Evolutionary conservation across 2,329 filamentous ascomycete genomes (phyloP), one percentile per base, ranked within the genome.

Genomic region (Aspergillus viridinutans): DNA sequence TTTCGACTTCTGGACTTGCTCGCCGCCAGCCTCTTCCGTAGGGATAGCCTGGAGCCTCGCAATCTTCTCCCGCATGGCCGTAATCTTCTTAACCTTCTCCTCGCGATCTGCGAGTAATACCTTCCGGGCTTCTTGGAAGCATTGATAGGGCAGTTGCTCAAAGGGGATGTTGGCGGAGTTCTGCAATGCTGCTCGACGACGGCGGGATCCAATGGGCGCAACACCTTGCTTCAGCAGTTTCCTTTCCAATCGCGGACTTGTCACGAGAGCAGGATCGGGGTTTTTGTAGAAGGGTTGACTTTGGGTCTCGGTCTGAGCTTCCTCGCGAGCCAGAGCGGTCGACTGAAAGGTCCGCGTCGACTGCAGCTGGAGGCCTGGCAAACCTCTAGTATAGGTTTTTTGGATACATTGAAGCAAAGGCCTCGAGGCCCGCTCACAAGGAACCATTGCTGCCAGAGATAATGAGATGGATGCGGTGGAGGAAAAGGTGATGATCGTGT

Each of bases 101-200:
- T 86, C 80, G 43, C 93, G 85, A 72, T 99, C 94, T 54, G 84
- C 85, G 53, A 86, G 82, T 55, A 99, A 80, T 50, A 97, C 77
- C 72, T 91, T 90, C 61, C 92, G 85, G 43, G 94, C 94, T 78
- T 97, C 92, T 77, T 99, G 94, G 79, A 97, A 99, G 76, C 90
- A 94, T 81, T 97, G 93, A 78, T 95, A 99, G 20, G 94, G 94
- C 64, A 99, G 80, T 72, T 93, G 89, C 79, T 96, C 91, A 71
- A 99, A 97, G 26, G 92, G 91, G 51, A 96, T 78, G 67, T 88
- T 83, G 60, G 82, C 61, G 78, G 83, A 66, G 78, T 84, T 68
- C 82, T 78, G 85, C 59, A 92, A 74, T 28, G 89, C 89, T 28
- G 86, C 84, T 71, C 93, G 88, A 61, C 92, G 88, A 80, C 92